phyloP scores from a whole-genome alignment of 2,329 filamentous ascomycete species.

The Pseudogymnoascus sp. region DNA sequence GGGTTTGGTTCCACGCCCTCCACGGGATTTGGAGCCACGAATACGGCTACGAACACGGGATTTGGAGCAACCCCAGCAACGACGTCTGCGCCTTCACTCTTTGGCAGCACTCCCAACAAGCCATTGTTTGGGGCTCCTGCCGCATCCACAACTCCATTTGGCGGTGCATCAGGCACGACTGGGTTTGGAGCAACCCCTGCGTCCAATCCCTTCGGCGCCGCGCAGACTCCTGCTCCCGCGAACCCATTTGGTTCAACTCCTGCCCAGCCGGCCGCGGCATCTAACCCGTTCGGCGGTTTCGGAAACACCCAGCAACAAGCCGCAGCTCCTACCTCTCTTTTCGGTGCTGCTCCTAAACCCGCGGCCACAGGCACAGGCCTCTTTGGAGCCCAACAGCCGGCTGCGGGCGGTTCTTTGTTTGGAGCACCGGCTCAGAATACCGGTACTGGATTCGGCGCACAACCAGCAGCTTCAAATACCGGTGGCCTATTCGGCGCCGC shows the following conservation, averaged over 20 bases:
- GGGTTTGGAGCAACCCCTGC: constrained; percentile 12
- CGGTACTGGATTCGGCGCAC: constrained; percentile 18
- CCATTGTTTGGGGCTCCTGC: constrained; percentile 25
- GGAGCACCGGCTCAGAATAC: constrained; percentile 11
- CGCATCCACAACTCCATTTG: constrained; percentile 23
- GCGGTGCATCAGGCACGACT: constrained; percentile 15
- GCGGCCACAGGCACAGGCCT: constrained; percentile 25
- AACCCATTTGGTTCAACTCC: constrained; percentile 33
- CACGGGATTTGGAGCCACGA: constrained; percentile 24
- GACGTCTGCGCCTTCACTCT: constrained; percentile 14
- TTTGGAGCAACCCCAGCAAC: constrained; percentile 18
- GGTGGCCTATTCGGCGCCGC: constrained; percentile 35
- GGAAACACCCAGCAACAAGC: constrained; percentile 36
- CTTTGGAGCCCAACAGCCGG: constrained; percentile 29
- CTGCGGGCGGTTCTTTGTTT: constrained; percentile 16
- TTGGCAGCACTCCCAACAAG: constrained; percentile 32
- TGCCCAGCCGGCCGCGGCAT: constrained; percentile 32
- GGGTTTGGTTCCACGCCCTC: constrained; percentile 31
- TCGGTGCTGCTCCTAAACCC: constrained; percentile 28
- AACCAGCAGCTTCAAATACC: constrained; percentile 22
- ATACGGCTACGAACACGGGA: constrained; percentile 21
- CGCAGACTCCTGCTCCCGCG: constrained; percentile 16
- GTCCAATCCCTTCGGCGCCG: constrained; percentile 33
- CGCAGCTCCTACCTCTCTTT: constrained; percentile 26
- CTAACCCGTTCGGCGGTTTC: constrained; percentile 34